A percentile compares a stretch with the other conserved stretches of the same genome.
phyloP scores from a whole-genome alignment of 768 basidiomycete species.

The Kwoniella dejecticola region DNA sequence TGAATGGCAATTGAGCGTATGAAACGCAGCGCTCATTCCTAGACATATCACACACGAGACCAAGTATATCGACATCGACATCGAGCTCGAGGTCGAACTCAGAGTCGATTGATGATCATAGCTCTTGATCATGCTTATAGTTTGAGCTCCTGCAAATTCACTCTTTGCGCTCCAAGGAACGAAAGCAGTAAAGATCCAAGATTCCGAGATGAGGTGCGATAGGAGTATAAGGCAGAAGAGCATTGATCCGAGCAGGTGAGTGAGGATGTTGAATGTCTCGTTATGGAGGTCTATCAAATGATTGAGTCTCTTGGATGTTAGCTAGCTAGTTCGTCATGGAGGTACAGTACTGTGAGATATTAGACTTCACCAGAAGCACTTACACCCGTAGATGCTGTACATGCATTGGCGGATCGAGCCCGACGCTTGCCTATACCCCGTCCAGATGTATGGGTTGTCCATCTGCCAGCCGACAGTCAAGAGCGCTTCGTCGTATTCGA shows the following conservation, averaged over 20 bases:
- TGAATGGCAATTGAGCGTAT: slow-evolving; percentile 74
- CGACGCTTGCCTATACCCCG: slow-evolving; percentile 45
- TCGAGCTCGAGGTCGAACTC: too few relatives aligned
- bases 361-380: too few relatives aligned
- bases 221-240: slow-evolving; percentile 56
- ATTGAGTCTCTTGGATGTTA: neutral
- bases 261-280: slow-evolving; percentile 78
- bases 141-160: too few relatives aligned
- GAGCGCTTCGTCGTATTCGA: slow-evolving; percentile 47
- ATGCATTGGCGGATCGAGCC: slow-evolving; percentile 30
- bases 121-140: neutral
- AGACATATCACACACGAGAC: slow-evolving; percentile 73
- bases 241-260: slow-evolving; percentile 70
- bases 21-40: slow-evolving; percentile 70
- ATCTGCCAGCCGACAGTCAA: slow-evolving; percentile 49
- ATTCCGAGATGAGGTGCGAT: neutral
- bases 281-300: slow-evolving; percentile 48
- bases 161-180: too few relatives aligned
- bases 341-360: too few relatives aligned
- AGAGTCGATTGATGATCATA: too few relatives aligned
- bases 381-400: slow-evolving; percentile 43
- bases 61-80: slow-evolving; percentile 68
- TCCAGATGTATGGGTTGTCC: slow-evolving; percentile 49
- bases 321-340: neutral
- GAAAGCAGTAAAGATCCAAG: neutral